phyloP scores from a whole-genome alignment of 192 early-diverging fungal species.

The Coemansia pectinata region DNA sequence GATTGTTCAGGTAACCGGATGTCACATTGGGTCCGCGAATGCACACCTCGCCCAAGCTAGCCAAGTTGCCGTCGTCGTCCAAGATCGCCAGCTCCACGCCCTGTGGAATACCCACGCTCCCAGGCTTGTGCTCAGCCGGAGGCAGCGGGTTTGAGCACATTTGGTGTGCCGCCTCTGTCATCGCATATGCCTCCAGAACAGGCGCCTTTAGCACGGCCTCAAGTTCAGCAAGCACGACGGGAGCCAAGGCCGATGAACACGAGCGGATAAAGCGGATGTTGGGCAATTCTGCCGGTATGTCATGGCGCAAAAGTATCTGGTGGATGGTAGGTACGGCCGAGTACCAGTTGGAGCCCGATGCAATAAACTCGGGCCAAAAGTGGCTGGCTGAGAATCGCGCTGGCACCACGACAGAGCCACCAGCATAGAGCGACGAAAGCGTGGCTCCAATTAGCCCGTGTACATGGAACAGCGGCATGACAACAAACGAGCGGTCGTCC shows the following conservation, averaged over 20 bases:
- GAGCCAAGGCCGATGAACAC: slow-evolving; percentile 76
- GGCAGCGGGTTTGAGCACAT: slow-evolving; percentile 82
- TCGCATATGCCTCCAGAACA: slow-evolving; percentile 81
- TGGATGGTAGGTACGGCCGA: slow-evolving; percentile 84
- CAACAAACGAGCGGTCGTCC: slow-evolving; percentile 67
- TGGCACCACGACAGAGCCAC: slow-evolving; percentile 71
- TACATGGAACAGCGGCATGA: slow-evolving; percentile 88
- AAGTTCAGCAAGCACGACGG: slow-evolving; percentile 63
- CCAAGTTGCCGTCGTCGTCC: slow-evolving; percentile 45
- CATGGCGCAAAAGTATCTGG: slow-evolving; percentile 69
- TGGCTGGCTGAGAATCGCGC: slow-evolving; percentile 65
- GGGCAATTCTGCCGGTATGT: slow-evolving; percentile 34
- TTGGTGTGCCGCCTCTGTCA: slow-evolving; percentile 90
- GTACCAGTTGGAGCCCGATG: slow-evolving; percentile 66
- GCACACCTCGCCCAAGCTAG: slow-evolving; percentile 75
- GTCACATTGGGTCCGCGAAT: slow-evolving; percentile 83
- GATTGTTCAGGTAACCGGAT: slow-evolving; percentile 72
- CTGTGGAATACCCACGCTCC: slow-evolving; percentile 75
- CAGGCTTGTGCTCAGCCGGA: slow-evolving; percentile 67
- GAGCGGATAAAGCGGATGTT: slow-evolving; percentile 77
- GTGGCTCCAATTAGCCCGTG: slow-evolving; percentile 79
- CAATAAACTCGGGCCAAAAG: slow-evolving; percentile 77
- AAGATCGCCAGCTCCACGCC: slow-evolving; percentile 75
- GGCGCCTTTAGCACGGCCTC: slow-evolving; percentile 68
- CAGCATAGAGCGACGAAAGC: slow-evolving; percentile 68